Conservation (phyloP, 2,329 filamentous ascomycete genomes). For the Tolypocladium amazonense region DNA sequence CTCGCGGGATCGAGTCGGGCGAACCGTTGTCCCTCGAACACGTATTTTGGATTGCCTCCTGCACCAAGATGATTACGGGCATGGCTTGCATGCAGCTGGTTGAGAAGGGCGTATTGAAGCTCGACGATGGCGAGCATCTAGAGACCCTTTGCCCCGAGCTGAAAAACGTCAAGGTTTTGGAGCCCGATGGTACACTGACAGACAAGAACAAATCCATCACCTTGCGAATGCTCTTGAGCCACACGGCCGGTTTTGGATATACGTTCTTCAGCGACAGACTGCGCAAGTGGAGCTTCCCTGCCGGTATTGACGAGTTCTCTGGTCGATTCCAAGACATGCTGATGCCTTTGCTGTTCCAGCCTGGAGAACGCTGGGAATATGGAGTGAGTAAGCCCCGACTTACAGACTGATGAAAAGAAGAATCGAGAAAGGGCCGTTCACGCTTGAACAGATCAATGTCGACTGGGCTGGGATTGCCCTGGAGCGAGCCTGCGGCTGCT, state of each 20-base stretch:
- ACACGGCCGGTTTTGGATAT: constrained; percentile 48
- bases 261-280: constrained; percentile 40
- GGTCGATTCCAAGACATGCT: constrained; percentile 40
- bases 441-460: constrained; percentile 27
- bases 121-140: constrained; percentile 36
- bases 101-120: constrained; percentile 33
- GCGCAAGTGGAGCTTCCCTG: constrained; percentile 34
- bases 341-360: constrained; percentile 49
- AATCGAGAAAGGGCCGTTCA: neutral
- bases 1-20: constrained; percentile 26
- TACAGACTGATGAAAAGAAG: neutral
- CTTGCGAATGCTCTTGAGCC: constrained; percentile 45
- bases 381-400: constrained; percentile 28
- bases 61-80: constrained; percentile 43
- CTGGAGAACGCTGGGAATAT: constrained; percentile 52
- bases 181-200: constrained; percentile 23
- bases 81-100: constrained; percentile 48
- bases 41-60: constrained; percentile 49
- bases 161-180: constrained; percentile 32
- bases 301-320: constrained; percentile 47
- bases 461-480: constrained; percentile 44
- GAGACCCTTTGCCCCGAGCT: constrained; percentile 40
- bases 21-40: constrained; percentile 49
- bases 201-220: constrained; percentile 40
- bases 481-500: constrained; percentile 30